Conservation (phyloP, 164 flowering plant genomes). For the Annona squamosa region DNA sequence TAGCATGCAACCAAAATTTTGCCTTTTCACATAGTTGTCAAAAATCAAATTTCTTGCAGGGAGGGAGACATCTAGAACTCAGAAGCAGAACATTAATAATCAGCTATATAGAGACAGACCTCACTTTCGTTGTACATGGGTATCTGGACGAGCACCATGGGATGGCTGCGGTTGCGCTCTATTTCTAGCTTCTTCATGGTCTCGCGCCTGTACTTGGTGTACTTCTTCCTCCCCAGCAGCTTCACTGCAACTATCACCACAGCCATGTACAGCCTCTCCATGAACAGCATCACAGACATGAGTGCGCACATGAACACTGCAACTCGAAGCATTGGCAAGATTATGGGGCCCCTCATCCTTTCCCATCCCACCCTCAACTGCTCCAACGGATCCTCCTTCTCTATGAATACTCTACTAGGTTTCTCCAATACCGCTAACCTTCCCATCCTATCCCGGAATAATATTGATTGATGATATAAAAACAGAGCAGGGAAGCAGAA, state of each 20-base stretch:
- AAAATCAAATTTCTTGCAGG: background rate
- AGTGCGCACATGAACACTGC: slow-evolving; percentile 35
- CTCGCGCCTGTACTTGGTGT: slow-evolving; percentile 38
- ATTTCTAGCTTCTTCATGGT: slow-evolving; percentile 32
- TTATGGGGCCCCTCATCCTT: slow-evolving; percentile 25
- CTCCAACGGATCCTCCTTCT: slow-evolving; percentile 16
- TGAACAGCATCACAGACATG: slow-evolving; percentile 63
- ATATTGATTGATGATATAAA: background rate
- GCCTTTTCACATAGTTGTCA: background rate
- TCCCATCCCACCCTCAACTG: slow-evolving; percentile 29
- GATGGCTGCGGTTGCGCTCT: slow-evolving; percentile 35
- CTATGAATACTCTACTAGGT: slow-evolving; percentile 11
- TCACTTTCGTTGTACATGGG: slow-evolving; percentile 75
- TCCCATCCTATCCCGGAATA: slow-evolving; percentile 18
- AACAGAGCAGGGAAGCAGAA: background rate
- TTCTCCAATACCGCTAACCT: slow-evolving; percentile 9
- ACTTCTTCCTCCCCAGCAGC: slow-evolving; percentile 33
- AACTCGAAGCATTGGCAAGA: slow-evolving; percentile 28
- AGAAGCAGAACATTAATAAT: too few species aligned
- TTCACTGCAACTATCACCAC: slow-evolving; percentile 39
- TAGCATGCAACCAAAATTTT: background rate
- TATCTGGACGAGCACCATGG: slow-evolving; percentile 57
- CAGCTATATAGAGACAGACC: slow-evolving; percentile 23
- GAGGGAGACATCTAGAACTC: too few species aligned
- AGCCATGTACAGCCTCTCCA: slow-evolving; percentile 58